These are phyloP conservation scores for Gaeumannomyces tritici DNA, from an alignment of 2,329 filamentous ascomycete genomes.

Conservation along the genomic window DNA sequence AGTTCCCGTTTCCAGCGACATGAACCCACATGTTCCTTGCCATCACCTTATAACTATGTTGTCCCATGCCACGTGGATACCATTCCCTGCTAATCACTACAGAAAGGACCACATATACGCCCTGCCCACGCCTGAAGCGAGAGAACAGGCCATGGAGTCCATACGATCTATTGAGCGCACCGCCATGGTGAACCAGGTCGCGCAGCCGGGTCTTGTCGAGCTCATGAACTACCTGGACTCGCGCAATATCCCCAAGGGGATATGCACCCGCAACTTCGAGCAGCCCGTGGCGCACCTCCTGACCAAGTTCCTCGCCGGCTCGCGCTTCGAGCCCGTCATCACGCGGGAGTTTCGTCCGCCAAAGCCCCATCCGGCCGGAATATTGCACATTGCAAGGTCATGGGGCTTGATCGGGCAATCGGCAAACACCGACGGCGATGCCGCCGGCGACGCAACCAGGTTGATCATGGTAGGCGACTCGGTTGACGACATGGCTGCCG, in stretches of 20 bases:
- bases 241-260: conserved; percentile 61
- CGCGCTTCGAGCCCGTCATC: conserved; percentile 67
- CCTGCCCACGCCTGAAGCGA: conserved; percentile 50
- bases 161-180: conserved; percentile 71
- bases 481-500: conserved; percentile 88
- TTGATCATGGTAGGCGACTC: conserved; percentile 67
- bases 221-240: conserved; percentile 78
- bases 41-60: too few species aligned
- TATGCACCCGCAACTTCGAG: conserved; percentile 93
- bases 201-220: conserved; percentile 67
- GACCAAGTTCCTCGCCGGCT: conserved; percentile 58
- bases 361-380: conserved; percentile 82
- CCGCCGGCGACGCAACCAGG: conserved; percentile 30
- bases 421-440: conserved; percentile 3
- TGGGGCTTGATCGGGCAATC: conserved; percentile 50
- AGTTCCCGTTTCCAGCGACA: too few species aligned
- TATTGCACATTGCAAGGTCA: conserved; percentile 69
- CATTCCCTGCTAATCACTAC: not conserved
- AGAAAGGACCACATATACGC: conserved; percentile 61
- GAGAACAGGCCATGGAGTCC: conserved; percentile 57
- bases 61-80: too few species aligned
- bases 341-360: conserved; percentile 76
- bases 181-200: conserved; percentile 70
- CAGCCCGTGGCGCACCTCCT: conserved; percentile 67
- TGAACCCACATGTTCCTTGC: too few species aligned